Base-by-base conservation (phyloP, 2,329 filamentous ascomycete genomes). In the Colletotrichum phormii region DNA sequence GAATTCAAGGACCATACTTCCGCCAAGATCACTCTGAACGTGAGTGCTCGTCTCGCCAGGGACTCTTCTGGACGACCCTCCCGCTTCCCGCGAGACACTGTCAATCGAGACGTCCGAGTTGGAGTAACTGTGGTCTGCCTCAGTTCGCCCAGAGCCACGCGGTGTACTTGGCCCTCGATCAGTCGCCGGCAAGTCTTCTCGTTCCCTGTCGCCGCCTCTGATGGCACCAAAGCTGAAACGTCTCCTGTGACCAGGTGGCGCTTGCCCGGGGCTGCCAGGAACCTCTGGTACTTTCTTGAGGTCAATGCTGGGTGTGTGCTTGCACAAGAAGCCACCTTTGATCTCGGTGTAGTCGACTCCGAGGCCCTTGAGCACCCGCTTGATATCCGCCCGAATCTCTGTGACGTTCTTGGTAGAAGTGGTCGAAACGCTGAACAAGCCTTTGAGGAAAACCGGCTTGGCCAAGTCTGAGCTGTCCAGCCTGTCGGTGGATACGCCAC, bases 391-490 rank as follows among this genome's bases (percentile, higher is more conserved):
- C 51, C 96, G 91, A 75, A 99, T 99, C 72, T 95, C 91, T 1
- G 91, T 87, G 12, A 98, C 90, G 1, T 96, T 94, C 80, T 97
- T 97, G 79, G 92, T 97, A 71, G 95, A 98, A 7, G 97, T 99
- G 0, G 97, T 99, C 4, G 95, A 97, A 66, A 98, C 97, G 78
- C 96, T 98, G 84, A 99, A 98, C 22, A 99, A 88, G 5, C 97
- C 97, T 83, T 98, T 99, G 70, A 99, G 89, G 81, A 93, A 98
- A 3, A 98, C 97, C 0, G 97, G 97, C 81, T 98, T 98, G 65
- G 96, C 92, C 73, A 96, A 90, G 76, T 97, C 95, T 5, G 93
- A 91, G 76, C 90, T 91, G 74, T 90, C 88, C 11, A 92, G 81
- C 29, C 89, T 84, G 53, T 92, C 90, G 2, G 88, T 90, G 9